These are phyloP conservation scores for Aspergillus sojae DNA, from an alignment of 2,329 filamentous ascomycete genomes.

Conservation along the genomic window DNA sequence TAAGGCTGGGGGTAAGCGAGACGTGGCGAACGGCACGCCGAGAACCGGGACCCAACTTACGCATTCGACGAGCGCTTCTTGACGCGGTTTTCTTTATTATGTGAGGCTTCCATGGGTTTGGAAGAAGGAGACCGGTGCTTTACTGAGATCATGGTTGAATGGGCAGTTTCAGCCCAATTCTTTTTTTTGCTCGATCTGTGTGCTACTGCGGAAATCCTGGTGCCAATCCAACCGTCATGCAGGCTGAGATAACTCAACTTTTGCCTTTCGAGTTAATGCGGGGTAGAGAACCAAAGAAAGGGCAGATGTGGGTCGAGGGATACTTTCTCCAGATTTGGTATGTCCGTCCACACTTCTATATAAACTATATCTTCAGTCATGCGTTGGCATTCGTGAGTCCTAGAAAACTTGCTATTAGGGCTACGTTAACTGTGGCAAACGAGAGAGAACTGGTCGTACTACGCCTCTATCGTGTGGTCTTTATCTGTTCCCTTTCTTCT, in stretches of 20 bases:
- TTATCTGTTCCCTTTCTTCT: too few species aligned
- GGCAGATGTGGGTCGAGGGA: neutral
- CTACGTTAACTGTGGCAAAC: too few species aligned
- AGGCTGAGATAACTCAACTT: neutral
- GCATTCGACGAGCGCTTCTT: conserved; percentile 39
- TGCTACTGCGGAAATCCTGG: neutral
- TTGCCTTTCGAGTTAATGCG: neutral
- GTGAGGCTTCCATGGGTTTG: conserved; percentile 13
- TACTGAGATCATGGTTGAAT: neutral
- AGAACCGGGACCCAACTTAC: conserved; percentile 19
- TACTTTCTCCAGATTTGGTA: neutral
- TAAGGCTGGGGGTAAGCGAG: neutral
- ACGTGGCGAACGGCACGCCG: neutral
- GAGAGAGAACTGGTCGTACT: too few species aligned
- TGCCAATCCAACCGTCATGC: neutral
- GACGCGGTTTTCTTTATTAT: conserved; percentile 22
- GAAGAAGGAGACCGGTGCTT: neutral
- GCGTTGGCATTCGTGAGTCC: too few species aligned
- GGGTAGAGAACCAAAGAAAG: neutral
- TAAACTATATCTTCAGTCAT: neutral
- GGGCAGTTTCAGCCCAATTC: neutral
- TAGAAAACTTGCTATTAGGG: too few species aligned
- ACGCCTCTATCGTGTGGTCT: too few species aligned
- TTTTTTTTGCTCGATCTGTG: neutral
- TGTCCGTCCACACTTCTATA: neutral